phyloP scores from a whole-genome alignment of 2,329 filamentous ascomycete genomes.

The Paraphoma chrysanthemicola region DNA sequence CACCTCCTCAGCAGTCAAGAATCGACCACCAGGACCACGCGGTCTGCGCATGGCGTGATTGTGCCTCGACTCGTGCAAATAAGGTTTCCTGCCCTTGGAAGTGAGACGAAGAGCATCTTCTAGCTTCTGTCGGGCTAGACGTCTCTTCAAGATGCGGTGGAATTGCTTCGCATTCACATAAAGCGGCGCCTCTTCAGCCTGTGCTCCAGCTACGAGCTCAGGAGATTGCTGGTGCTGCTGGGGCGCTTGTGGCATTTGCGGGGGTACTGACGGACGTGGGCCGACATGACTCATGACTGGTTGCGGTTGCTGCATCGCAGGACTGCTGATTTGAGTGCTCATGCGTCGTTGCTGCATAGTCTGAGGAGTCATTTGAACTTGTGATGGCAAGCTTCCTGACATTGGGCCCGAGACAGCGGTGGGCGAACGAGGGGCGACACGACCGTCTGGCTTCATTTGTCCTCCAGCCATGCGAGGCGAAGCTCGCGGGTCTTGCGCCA shows the following conservation, averaged over 20 bases:
- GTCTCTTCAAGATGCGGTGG: conserved; percentile 92
- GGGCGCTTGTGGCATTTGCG: conserved; percentile 61
- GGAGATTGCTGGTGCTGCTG: conserved; percentile 79
- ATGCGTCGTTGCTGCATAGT: conserved; percentile 48
- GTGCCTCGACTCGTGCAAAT: conserved; percentile 95
- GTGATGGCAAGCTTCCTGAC: conserved; percentile 48
- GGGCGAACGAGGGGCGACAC: conserved; percentile 77
- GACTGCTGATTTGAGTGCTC: conserved; percentile 51
- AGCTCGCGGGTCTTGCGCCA: conserved; percentile 61
- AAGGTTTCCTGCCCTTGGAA: conserved; percentile 94
- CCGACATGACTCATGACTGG: conserved; percentile 76
- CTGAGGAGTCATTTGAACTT: conserved; percentile 49
- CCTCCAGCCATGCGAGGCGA: conserved; percentile 79
- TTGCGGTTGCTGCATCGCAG: conserved; percentile 70
- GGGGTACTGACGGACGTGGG: conserved; percentile 59
- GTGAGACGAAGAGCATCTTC: conserved; percentile 92
- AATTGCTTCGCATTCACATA: conserved; percentile 99
- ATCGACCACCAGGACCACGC: conserved; percentile 90
- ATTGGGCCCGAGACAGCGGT: conserved; percentile 70
- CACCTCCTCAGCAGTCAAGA: conserved; percentile 95
- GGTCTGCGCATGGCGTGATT: conserved; percentile 98
- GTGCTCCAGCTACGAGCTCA: conserved; percentile 72
- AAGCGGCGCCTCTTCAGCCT: conserved; percentile 85
- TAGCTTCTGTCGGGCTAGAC: conserved; percentile 89
- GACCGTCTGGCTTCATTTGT: conserved; percentile 71